A percentile compares a stretch with the other conserved stretches of the same genome.
phyloP scores from a whole-genome alignment of 768 basidiomycete genomes.

The Butyriboletus loyo region DNA sequence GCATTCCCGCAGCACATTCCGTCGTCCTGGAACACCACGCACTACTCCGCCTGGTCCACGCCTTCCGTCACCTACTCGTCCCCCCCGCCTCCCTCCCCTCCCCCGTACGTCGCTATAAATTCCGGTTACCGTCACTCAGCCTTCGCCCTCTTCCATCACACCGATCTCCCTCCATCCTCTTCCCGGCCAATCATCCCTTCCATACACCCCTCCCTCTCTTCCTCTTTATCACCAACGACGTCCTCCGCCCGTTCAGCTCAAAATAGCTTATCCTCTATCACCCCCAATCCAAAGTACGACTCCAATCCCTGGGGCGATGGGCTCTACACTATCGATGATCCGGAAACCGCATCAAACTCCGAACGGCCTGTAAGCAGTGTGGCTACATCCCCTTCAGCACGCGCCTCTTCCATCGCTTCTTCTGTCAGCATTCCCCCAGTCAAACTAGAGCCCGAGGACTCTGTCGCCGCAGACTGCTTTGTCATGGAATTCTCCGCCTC shows the following conservation, averaged over 20 bases:
- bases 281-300: constrained; percentile 20
- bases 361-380: constrained; percentile 33
- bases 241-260: constrained; percentile 16
- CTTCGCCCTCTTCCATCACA: constrained; percentile 18
- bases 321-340: constrained; percentile 34
- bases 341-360: constrained; percentile 34
- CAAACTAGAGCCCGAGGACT: constrained; percentile 31
- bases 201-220: constrained; percentile 12
- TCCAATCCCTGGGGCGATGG: constrained; percentile 28
- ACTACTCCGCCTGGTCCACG: constrained; percentile 15
- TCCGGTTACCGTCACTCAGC: constrained; percentile 24
- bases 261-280: constrained; percentile 14
- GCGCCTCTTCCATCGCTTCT: constrained; percentile 34
- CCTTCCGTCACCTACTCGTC: constrained; percentile 20
- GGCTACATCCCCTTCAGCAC: constrained; percentile 35
- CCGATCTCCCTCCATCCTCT: constrained; percentile 19
- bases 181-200: constrained; percentile 19
- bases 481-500: constrained; percentile 35
- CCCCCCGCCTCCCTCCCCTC: constrained; percentile 22
- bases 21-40: constrained; percentile 19
- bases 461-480: constrained; percentile 27
- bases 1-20: constrained; percentile 13
- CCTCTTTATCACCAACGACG: constrained; percentile 16
- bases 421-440: constrained; percentile 29
- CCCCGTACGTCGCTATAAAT: constrained; percentile 20